Conservation (phyloP, 345 rosid genomes). For the Sisymbrium altissimum region DNA sequence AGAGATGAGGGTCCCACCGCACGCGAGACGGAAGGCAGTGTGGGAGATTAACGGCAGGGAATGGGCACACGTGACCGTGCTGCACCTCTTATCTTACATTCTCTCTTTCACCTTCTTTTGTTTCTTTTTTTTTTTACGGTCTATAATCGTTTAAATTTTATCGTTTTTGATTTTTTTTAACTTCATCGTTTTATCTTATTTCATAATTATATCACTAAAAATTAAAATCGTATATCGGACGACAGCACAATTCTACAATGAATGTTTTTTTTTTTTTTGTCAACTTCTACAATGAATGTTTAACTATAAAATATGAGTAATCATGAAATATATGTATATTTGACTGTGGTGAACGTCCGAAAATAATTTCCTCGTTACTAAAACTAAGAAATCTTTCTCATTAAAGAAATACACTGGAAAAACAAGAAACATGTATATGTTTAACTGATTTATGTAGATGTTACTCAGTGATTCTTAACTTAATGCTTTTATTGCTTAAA, state of each 20-base stretch:
- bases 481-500: background rate
- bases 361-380: background rate
- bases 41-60: constrained; percentile 27
- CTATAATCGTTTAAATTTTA: too few relatives aligned
- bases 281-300: too few relatives aligned
- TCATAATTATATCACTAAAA: background rate
- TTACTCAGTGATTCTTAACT: background rate
- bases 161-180: too few relatives aligned
- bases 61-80: constrained; percentile 35
- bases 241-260: too few relatives aligned
- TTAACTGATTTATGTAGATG: background rate
- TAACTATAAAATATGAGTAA: background rate
- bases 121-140: background rate
- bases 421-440: background rate
- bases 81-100: constrained; percentile 8
- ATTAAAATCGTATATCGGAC: too few relatives aligned
- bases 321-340: background rate
- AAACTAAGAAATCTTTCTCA: background rate
- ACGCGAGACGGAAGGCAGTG: constrained; percentile 35
- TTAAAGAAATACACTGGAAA: background rate
- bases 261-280: too few relatives aligned
- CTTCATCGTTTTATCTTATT: too few relatives aligned
- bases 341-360: background rate
- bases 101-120: background rate
- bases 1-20: constrained; percentile 35